Evolutionary conservation across 208 protist species (phyloP).

Genomic region (Polymyxa betae): DNA sequence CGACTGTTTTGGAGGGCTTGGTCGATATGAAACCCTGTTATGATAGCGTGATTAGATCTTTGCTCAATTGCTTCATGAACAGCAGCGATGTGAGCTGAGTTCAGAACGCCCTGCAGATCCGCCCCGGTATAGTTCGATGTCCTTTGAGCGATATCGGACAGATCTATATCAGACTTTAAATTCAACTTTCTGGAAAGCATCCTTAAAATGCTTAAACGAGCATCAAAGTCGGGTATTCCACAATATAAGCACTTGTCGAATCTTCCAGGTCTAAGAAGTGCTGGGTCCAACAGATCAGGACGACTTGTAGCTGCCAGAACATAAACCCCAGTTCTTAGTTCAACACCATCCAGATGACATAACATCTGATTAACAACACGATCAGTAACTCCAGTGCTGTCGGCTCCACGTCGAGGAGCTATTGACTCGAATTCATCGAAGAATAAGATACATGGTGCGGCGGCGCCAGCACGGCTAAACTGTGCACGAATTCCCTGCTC

Average conservation of each 20-base stretch:
- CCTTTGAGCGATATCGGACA: neutral
- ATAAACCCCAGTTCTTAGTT: conserved; percentile 50
- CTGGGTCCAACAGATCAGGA: conserved; percentile 59
- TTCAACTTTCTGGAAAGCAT: neutral
- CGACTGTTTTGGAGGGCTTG: neutral
- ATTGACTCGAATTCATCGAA: conserved; percentile 77
- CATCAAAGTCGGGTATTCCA: conserved; percentile 56
- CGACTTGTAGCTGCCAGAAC: conserved; percentile 58
- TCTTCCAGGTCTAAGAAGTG: conserved; percentile 61
- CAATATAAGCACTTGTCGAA: conserved; percentile 61
- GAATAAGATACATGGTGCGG: conserved; percentile 79
- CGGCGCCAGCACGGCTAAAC: conserved; percentile 58
- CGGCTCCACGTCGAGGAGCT: conserved; percentile 53
- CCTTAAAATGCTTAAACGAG: conserved; percentile 33
- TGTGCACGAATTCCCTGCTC: conserved; percentile 53
- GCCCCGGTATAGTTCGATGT: conserved; percentile 14
- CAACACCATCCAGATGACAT: conserved; percentile 77
- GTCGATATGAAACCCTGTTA: neutral
- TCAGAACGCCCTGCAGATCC: conserved; percentile 34
- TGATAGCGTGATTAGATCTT: neutral
- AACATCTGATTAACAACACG: conserved; percentile 80
- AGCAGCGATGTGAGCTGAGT: conserved; percentile 28
- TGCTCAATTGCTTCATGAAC: conserved; percentile 42
- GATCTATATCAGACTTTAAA: conserved; percentile 18
- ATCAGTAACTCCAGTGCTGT: conserved; percentile 73